A percentile compares a stretch with the other conserved stretches of the same genome.
Evolutionary conservation across 192 early-diverging fungal species (phyloP).

Genomic region (Coemansia sp.): DNA sequence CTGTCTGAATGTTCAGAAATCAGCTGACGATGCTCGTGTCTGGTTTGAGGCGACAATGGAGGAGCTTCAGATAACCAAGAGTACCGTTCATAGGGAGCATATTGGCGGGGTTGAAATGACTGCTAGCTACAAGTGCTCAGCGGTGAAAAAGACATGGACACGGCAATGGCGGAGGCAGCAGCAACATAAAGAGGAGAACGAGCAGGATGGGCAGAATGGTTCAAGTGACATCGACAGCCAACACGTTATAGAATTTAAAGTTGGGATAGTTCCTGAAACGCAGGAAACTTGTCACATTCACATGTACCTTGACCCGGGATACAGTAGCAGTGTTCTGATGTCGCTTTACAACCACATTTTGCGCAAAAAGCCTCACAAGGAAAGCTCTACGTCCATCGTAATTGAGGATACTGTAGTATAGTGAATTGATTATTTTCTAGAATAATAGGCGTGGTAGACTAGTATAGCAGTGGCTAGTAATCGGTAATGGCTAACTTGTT

Average conservation of each 20-base stretch:
- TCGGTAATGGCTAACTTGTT: too few species aligned
- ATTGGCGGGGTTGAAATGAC: background rate
- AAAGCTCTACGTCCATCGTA: too few species aligned
- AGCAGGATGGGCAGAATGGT: background rate
- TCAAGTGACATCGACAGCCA: background rate
- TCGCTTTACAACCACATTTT: conserved; percentile 41
- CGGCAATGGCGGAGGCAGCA: conserved; percentile 26
- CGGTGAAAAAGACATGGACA: conserved; percentile 31
- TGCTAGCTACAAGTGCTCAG: conserved; percentile 8
- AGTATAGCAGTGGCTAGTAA: too few species aligned
- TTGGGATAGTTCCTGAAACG: background rate
- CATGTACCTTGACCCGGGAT: conserved; percentile 22
- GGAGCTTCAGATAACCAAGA: conserved; percentile 10
- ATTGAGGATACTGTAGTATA: too few species aligned
- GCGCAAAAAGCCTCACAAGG: background rate
- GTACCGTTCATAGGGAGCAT: background rate
- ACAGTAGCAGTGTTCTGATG: conserved; percentile 16
- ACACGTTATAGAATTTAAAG: conserved; percentile 42
- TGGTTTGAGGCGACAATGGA: conserved; percentile 9
- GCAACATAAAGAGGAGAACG: background rate
- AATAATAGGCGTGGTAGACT: too few species aligned
- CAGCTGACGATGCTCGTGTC: background rate
- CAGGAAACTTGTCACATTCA: background rate
- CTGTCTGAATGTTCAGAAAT: background rate
- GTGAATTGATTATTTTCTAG: too few species aligned